These are phyloP conservation scores for Melanomma pulvis-pyrius DNA, from an alignment of 495 filamentous ascomycete species.

Conservation along the genomic window DNA sequence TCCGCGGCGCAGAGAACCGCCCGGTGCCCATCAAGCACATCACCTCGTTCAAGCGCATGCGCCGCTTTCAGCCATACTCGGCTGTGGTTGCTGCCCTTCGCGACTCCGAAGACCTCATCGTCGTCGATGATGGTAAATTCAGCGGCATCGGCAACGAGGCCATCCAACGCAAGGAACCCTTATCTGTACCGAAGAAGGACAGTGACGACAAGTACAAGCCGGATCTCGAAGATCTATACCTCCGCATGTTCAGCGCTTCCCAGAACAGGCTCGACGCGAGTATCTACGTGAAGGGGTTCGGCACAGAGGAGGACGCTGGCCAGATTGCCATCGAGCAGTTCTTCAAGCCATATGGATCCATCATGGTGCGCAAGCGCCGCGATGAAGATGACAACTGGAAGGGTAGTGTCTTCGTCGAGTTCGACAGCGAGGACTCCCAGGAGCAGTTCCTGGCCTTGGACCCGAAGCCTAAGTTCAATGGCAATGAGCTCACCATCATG, in stretches of 20 bases:
- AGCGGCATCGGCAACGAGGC: slow-evolving; percentile 47
- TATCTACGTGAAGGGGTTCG: slow-evolving; percentile 88
- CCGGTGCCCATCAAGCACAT: slow-evolving; percentile 75
- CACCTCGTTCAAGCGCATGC: slow-evolving; percentile 90
- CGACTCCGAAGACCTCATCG: slow-evolving; percentile 67
- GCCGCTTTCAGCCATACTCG: slow-evolving; percentile 79
- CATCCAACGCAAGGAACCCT: slow-evolving; percentile 73
- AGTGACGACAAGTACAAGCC: slow-evolving; percentile 46
- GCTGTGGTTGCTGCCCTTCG: slow-evolving; percentile 81
- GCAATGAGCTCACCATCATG: slow-evolving; percentile 70
- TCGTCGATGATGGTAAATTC: slow-evolving; percentile 60
- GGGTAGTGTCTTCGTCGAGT: slow-evolving; percentile 93
- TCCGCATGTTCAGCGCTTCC: slow-evolving; percentile 43
- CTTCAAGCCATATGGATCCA: slow-evolving; percentile 76
- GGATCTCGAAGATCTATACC: slow-evolving; percentile 61
- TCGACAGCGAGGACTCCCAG: slow-evolving; percentile 70
- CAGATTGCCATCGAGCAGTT: slow-evolving; percentile 94
- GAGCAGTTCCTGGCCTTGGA: slow-evolving; percentile 76
- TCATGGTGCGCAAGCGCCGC: slow-evolving; percentile 85
- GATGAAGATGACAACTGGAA: slow-evolving; percentile 69
- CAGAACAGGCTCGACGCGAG: slow-evolving; percentile 44
- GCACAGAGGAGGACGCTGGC: slow-evolving; percentile 71
- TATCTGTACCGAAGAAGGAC: slow-evolving; percentile 53
- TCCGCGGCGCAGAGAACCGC: slow-evolving; percentile 76
- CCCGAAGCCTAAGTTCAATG: slow-evolving; percentile 81